phyloP scores from a whole-genome alignment of 345 rosid genomes.

The Balakata baccata region DNA sequence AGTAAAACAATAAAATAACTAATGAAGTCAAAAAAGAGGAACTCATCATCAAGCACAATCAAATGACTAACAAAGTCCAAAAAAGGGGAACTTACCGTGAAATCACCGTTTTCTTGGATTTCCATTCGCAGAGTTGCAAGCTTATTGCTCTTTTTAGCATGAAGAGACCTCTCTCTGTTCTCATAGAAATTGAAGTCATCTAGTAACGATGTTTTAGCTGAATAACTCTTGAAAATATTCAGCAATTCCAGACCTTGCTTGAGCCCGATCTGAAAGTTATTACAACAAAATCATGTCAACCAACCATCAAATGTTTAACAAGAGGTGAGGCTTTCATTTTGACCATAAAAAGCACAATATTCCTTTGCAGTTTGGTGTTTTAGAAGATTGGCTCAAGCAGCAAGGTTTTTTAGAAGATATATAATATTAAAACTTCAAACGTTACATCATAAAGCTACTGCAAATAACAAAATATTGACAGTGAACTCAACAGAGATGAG shows the following conservation, averaged over 20 bases:
- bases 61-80: not conserved
- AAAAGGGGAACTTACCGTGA: conserved; percentile 33
- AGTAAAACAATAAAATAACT: no score
- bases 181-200: conserved; percentile 74
- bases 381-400: not conserved
- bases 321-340: not conserved
- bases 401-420: not conserved
- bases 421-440: not conserved
- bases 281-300: not conserved
- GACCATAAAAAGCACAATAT: not conserved
- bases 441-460: not conserved
- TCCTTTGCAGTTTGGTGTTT: not conserved
- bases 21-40: not conserved
- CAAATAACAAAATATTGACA: not conserved
- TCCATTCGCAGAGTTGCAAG: conserved; percentile 46
- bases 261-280: conserved; percentile 43
- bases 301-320: not conserved
- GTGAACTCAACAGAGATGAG: not conserved
- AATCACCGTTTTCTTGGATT: conserved; percentile 32
- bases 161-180: conserved; percentile 47
- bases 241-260: conserved; percentile 70
- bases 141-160: conserved; percentile 38
- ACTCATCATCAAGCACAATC: not conserved
- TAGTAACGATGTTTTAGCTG: conserved; percentile 46
- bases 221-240: conserved; percentile 51